Evolutionary conservation across 257 asterid genomes (phyloP), one percentile per base, ranked within the genome.

Genomic region (Solanum appendiculatum): DNA sequence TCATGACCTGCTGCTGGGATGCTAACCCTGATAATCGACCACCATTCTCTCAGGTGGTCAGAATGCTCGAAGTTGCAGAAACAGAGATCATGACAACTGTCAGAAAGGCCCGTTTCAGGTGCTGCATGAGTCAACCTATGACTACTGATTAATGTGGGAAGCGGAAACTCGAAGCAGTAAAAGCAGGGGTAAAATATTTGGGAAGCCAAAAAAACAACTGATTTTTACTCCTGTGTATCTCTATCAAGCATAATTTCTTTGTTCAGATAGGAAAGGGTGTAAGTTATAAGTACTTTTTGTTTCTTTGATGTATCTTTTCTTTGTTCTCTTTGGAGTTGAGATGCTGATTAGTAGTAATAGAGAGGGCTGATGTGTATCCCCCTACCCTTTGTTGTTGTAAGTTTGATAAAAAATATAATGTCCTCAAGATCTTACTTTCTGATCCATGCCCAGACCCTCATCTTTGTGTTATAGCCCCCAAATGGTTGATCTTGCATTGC

Each of bases 1-100:
- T 97, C 86, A 95, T 97, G 99, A 94, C 94, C 13, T 95, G 91
- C 77, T 97, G 99, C 93, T 97, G 99, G 99, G 99, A 97, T 39
- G 92, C 87, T 27, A 94, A 97, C 87, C 98, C 98, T 3, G 98
- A 97, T 82, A 97, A 93, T 16, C 88, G 98, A 86, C 98, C 99
- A 54, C 93, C 98, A 15, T 97, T 97, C 90, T 48, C 92, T n/a
- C 94, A 92, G 92, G 96, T 95, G 36, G 97, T 95, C 56, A 91
- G 91, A 89, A 94, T 97, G 99, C 98, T 97, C 0, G 97, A 94
- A 93, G 93, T 95, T 75, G 99, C 99, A 1, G 98, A 97, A 92
- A 94, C 92, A 3, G 95, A 95, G 95, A 93, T 97, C 82, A 90
- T 95, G 98, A 94, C 96, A 0, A 94, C 92, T 11, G 97, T 95